Conservation (phyloP, 768 basidiomycete species). For the Daedaleopsis sinensis region DNA sequence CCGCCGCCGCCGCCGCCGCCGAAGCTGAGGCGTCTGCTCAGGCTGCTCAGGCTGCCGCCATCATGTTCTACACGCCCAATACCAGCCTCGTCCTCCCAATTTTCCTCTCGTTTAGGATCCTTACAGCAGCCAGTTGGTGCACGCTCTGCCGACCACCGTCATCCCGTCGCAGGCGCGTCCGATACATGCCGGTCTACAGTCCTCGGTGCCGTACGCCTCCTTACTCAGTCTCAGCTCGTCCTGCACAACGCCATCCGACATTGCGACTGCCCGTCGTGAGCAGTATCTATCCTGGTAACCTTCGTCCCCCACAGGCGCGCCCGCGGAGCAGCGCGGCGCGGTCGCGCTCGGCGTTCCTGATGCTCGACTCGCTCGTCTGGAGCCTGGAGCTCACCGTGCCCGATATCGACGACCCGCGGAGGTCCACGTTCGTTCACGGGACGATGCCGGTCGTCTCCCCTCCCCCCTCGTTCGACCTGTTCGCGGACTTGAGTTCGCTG, state of each 20-base stretch:
- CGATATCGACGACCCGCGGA: slow-evolving; percentile 56
- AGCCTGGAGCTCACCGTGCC: slow-evolving; percentile 56
- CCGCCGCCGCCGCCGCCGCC: too few relatives aligned
- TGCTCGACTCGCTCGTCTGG: slow-evolving; percentile 71
- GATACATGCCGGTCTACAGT: neutral
- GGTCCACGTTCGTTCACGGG: slow-evolving; percentile 9
- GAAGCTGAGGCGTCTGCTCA: neutral
- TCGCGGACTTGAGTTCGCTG: slow-evolving; percentile 62
- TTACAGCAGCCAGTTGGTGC: neutral
- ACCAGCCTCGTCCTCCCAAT: too few relatives aligned
- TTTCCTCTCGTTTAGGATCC: neutral
- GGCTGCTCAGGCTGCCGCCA: neutral
- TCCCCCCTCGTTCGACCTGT: slow-evolving; percentile 49
- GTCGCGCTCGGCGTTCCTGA: slow-evolving; percentile 53
- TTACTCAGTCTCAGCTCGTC: slow-evolving; percentile 6
- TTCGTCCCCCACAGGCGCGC: slow-evolving; percentile 48
- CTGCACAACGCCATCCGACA: neutral
- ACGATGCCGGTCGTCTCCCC: slow-evolving; percentile 9
- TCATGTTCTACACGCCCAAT: too few relatives aligned
- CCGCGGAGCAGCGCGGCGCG: slow-evolving; percentile 57
- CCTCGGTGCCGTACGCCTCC: slow-evolving; percentile 15
- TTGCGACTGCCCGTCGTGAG: neutral
- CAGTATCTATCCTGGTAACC: slow-evolving; percentile 1
- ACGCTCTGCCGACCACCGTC: neutral
- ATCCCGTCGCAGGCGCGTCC: neutral